phyloP scores from a whole-genome alignment of 1,284 basidiomycete genomes.

The Polyporus tsugae region DNA sequence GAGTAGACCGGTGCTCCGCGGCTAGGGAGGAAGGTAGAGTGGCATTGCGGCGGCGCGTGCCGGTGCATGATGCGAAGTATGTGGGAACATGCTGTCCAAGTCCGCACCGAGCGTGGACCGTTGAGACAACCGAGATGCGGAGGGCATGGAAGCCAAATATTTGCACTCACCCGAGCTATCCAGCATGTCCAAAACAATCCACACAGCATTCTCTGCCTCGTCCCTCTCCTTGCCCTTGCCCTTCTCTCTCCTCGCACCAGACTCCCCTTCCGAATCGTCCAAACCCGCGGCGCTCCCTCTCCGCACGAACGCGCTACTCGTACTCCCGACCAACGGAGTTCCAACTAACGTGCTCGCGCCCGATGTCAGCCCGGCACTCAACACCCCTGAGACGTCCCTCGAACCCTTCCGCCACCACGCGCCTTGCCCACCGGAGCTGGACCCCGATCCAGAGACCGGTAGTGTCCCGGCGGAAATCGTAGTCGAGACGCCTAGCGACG shows the following conservation, averaged over 20 bases:
- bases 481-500: not conserved
- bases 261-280: slow-evolving; percentile 21
- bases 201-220: slow-evolving; percentile 49
- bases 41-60: slow-evolving; percentile 49
- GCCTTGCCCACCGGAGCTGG: slow-evolving; percentile 14
- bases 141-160: not conserved
- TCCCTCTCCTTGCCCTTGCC: slow-evolving; percentile 22
- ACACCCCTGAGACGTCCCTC: slow-evolving; percentile 29
- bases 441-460: not conserved
- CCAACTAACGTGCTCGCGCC: slow-evolving; percentile 32
- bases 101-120: slow-evolving; percentile 7
- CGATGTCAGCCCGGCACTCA: slow-evolving; percentile 27
- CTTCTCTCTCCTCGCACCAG: slow-evolving; percentile 2
- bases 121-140: not conserved
- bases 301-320: slow-evolving; percentile 23
- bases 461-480: not conserved
- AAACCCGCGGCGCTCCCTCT: slow-evolving; percentile 27
- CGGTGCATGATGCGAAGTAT: slow-evolving; percentile 70
- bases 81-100: slow-evolving; percentile 55
- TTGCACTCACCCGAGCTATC: slow-evolving; percentile 55
- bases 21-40: slow-evolving; percentile 55
- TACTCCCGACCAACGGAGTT: slow-evolving; percentile 4
- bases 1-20: slow-evolving; percentile 24
- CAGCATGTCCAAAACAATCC: slow-evolving; percentile 67
- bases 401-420: slow-evolving; percentile 39